Percentiles rank a stretch among this genome's conserved stretches.
These are phyloP conservation scores for Pugionium cornutum DNA, from an alignment of 345 rosid genomes.

Conservation along the genomic window DNA sequence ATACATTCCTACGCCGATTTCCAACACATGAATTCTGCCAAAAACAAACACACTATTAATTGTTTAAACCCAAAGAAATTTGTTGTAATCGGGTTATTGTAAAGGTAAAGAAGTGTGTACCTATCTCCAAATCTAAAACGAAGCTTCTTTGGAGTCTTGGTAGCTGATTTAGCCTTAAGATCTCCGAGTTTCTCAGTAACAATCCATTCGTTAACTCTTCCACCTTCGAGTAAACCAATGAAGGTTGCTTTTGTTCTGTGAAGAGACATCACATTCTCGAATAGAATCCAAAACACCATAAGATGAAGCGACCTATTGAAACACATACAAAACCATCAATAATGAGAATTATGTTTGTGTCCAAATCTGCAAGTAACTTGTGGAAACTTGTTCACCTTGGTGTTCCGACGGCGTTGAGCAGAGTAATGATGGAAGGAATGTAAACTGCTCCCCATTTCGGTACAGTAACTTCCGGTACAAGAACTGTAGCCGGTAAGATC, in stretches of 20 bases:
- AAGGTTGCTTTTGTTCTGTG: conserved; percentile 91
- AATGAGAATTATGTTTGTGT: not conserved
- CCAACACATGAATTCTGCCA: conserved; percentile 60
- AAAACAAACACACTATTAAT: not conserved
- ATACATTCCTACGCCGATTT: conserved; percentile 75
- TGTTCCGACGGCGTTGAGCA: conserved; percentile 92
- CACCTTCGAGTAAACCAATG: conserved; percentile 80
- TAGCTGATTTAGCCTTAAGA: conserved; percentile 56
- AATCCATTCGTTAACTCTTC: conserved; percentile 95
- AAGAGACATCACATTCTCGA: conserved; percentile 94
- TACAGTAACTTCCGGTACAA: conserved; percentile 84
- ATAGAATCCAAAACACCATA: conserved; percentile 88
- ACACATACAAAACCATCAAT: conserved; percentile 9
- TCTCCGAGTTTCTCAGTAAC: conserved; percentile 96
- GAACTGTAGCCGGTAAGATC: conserved; percentile 81
- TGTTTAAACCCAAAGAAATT: not conserved
- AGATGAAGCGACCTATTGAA: conserved; percentile 74
- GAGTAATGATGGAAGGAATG: conserved; percentile 74
- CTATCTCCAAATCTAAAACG: conserved; percentile 72
- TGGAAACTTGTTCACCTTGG: conserved; percentile 58
- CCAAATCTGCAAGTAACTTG: not conserved
- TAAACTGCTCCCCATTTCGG: conserved; percentile 95
- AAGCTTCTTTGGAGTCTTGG: conserved; percentile 55
- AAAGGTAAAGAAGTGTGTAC: conserved; percentile 41
- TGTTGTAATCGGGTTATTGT: not conserved